phyloP scores from a whole-genome alignment of 345 rosid genomes.

The Brassica nigra region DNA sequence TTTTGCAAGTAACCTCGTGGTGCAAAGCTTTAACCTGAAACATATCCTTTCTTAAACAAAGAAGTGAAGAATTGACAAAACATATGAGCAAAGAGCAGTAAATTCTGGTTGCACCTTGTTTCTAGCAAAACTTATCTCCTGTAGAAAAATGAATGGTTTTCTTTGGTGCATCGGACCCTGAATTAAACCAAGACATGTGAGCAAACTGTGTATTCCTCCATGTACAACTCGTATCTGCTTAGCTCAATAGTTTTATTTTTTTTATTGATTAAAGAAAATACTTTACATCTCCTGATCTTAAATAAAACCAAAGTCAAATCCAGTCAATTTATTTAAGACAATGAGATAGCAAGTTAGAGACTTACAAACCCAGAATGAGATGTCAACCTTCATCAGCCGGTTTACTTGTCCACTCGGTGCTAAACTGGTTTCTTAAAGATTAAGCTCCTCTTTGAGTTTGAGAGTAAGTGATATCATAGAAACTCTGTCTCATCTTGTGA shows the following conservation, averaged over 20 bases:
- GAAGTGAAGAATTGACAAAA: not conserved
- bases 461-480: conserved; percentile 66
- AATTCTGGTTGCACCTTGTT: conserved; percentile 23
- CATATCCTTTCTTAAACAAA: conserved; percentile 2
- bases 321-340: not conserved
- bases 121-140: conserved; percentile 16
- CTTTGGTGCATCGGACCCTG: not conserved
- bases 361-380: not conserved
- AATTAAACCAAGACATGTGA: not conserved
- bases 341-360: not conserved
- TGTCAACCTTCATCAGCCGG: conserved; percentile 43
- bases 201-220: conserved; percentile 19
- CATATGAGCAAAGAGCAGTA: not conserved
- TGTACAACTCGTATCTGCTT: conserved; percentile 20
- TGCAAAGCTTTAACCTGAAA: conserved; percentile 32
- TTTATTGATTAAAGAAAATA: conserved; percentile 9
- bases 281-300: conserved; percentile 53
- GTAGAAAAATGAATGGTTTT: not conserved
- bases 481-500: conserved; percentile 49
- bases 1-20: conserved; percentile 31
- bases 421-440: conserved; percentile 28
- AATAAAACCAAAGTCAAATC: not conserved
- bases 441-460: conserved; percentile 46
- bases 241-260: conserved; percentile 20
- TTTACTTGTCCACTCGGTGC: conserved; percentile 38